phyloP scores from a whole-genome alignment of 2,329 filamentous ascomycete species.

The Colletotrichum eremochloae region DNA sequence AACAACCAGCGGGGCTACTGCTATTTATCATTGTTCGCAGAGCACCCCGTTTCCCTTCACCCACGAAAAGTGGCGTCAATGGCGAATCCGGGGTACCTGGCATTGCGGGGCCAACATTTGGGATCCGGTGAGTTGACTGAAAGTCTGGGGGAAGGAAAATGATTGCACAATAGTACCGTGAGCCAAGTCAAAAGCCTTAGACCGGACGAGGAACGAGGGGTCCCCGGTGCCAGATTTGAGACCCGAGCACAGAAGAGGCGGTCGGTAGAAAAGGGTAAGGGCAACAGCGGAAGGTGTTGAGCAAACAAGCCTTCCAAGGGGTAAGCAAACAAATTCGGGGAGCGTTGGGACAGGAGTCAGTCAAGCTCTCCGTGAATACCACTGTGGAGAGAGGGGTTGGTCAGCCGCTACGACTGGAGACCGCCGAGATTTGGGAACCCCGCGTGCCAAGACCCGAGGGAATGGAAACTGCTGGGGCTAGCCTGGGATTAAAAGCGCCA shows the following conservation, averaged over 20 bases:
- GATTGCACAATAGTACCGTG: neutral
- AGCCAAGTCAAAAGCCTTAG: slow-evolving; percentile 3
- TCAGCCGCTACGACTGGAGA: slow-evolving; percentile 22
- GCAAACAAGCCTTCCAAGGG: neutral
- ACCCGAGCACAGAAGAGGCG: slow-evolving; percentile 16
- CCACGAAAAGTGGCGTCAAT: slow-evolving; percentile 11
- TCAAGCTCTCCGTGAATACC: neutral
- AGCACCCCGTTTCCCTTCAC: neutral
- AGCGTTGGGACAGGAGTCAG: slow-evolving; percentile 6
- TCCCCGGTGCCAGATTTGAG: slow-evolving; percentile 25
- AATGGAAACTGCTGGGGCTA: slow-evolving; percentile 36
- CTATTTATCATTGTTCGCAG: slow-evolving; percentile 34
- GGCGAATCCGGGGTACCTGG: slow-evolving; percentile 36
- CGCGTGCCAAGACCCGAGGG: slow-evolving; percentile 42
- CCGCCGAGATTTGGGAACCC: slow-evolving; percentile 21
- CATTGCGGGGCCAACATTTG: slow-evolving; percentile 34
- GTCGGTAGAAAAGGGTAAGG: slow-evolving; percentile 26
- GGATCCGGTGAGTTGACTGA: slow-evolving; percentile 17
- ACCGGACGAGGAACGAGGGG: slow-evolving; percentile 19
- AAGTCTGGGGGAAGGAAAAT: slow-evolving; percentile 18
- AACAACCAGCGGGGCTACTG: slow-evolving; percentile 16
- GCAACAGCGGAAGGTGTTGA: neutral
- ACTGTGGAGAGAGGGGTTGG: slow-evolving; percentile 28
- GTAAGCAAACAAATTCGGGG: slow-evolving; percentile 9
- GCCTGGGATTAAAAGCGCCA: slow-evolving; percentile 21